These are phyloP conservation scores for Leccinum obscurum DNA, from an alignment of 768 basidiomycete species.

Conservation along the genomic window DNA sequence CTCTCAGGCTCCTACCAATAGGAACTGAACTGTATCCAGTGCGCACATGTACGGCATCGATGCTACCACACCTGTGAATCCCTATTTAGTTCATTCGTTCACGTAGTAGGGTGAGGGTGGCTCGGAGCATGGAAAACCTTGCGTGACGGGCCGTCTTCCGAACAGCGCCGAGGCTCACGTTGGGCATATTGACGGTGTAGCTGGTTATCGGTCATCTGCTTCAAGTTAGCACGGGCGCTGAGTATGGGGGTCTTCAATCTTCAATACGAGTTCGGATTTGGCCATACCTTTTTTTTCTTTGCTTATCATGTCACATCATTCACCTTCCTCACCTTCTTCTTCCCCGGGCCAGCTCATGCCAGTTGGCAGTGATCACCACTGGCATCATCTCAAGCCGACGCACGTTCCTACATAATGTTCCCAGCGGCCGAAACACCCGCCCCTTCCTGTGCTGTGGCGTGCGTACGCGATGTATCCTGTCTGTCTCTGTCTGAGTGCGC, in stretches of 20 bases:
- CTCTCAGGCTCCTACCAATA: background rate
- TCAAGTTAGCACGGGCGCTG: constrained; percentile 30
- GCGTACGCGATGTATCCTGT: background rate
- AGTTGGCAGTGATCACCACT: background rate
- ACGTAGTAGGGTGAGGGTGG: background rate
- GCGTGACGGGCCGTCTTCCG: background rate
- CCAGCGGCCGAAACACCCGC: background rate
- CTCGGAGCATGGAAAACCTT: background rate
- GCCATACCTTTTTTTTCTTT: constrained; percentile 28
- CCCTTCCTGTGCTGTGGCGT: background rate
- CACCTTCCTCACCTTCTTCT: background rate
- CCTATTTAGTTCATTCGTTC: background rate
- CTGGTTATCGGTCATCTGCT: constrained; percentile 42
- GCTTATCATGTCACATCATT: background rate
- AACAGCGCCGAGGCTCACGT: background rate
- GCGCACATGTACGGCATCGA: background rate
- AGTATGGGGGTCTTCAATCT: constrained; percentile 40
- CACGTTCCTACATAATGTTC: background rate
- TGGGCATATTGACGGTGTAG: constrained; percentile 38
- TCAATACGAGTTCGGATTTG: constrained; percentile 43
- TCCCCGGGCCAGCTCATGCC: too few species aligned
- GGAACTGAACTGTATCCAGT: background rate
- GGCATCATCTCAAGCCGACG: background rate
- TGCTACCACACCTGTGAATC: background rate
- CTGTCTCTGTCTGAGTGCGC: background rate